phyloP scores from a whole-genome alignment of 2,329 filamentous ascomycete genomes.

The Colletotrichum tanaceti region DNA sequence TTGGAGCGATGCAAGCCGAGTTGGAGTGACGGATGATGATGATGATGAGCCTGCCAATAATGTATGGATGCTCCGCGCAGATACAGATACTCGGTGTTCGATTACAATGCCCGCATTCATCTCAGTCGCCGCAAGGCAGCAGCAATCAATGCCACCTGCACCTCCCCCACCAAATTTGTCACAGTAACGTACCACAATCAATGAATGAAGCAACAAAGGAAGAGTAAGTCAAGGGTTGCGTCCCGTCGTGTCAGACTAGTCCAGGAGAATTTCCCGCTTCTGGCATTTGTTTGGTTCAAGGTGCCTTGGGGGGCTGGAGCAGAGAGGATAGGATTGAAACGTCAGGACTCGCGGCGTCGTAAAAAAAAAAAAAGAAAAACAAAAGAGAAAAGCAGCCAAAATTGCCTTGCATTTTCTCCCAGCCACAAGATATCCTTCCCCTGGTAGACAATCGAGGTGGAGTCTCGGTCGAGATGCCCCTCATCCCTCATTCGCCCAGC shows the following conservation, averaged over 20 bases:
- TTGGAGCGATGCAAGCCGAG: not conserved
- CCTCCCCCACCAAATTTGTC: slow-evolving; percentile 4
- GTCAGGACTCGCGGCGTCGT: no score
- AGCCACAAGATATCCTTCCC: slow-evolving; percentile 32
- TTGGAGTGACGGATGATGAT: slow-evolving; percentile 2
- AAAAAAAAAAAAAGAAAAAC: not conserved
- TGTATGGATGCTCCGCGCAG: no score
- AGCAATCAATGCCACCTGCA: not conserved
- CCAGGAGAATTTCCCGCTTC: slow-evolving; percentile 1
- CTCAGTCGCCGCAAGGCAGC: slow-evolving; percentile 1
- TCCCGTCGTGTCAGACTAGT: slow-evolving; percentile 15
- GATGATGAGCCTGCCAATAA: not conserved
- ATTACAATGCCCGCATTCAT: slow-evolving; percentile 1
- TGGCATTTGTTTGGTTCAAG: slow-evolving; percentile 25
- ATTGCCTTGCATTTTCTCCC: slow-evolving; percentile 16
- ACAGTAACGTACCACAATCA: not conserved
- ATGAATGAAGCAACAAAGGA: not conserved
- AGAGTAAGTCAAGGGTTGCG: not conserved
- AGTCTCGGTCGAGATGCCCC: not conserved
- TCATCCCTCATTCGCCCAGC: slow-evolving; percentile 38
- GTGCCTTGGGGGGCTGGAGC: not conserved
- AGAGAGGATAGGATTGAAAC: not conserved
- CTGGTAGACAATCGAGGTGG: slow-evolving; percentile 14
- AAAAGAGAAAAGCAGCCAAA: not conserved
- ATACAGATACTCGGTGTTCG: not conserved